Percentiles rank a stretch among this genome's conserved stretches.
These are phyloP conservation scores for Glonium stellatum DNA, from an alignment of 495 filamentous ascomycete species.

Conservation along the genomic window DNA sequence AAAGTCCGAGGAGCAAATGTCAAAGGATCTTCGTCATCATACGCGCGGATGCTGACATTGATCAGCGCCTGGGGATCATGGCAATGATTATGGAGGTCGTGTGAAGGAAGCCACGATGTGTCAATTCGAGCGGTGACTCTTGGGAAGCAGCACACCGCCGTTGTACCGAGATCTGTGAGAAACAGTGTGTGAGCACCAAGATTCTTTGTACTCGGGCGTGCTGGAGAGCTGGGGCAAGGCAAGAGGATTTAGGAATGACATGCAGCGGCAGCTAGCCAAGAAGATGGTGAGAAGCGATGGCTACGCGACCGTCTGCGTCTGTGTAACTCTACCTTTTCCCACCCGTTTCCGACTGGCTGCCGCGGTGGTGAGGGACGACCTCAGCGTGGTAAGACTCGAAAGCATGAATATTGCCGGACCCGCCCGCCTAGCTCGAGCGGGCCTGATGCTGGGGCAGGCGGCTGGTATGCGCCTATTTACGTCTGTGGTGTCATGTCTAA, in stretches of 20 bases:
- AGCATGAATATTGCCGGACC: conserved; percentile 4
- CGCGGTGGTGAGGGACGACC: background rate
- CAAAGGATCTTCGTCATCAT: background rate
- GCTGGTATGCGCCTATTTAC: conserved; percentile 5
- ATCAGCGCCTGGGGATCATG: background rate
- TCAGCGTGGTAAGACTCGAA: background rate
- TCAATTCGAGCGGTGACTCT: conserved; percentile 4
- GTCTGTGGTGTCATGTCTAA: conserved; percentile 20
- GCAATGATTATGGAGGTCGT: background rate
- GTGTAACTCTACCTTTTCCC: background rate
- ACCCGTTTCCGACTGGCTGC: background rate
- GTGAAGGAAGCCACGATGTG: conserved; percentile 18
- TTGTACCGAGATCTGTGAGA: conserved; percentile 6
- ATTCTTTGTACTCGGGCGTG: background rate
- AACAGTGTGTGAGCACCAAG: background rate
- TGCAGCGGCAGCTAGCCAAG: conserved; percentile 4
- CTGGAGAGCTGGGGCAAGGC: background rate
- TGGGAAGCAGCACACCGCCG: conserved; percentile 6
- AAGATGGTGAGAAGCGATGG: background rate
- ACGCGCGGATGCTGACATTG: conserved; percentile 1
- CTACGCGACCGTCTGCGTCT: conserved; percentile 1
- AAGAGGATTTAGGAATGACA: conserved; percentile 4
- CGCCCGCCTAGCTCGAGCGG: background rate
- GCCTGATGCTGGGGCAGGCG: background rate
- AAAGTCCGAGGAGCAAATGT: background rate